phyloP scores from a whole-genome alignment of 805 yeast species.

The Clavispora carvajalis region DNA sequence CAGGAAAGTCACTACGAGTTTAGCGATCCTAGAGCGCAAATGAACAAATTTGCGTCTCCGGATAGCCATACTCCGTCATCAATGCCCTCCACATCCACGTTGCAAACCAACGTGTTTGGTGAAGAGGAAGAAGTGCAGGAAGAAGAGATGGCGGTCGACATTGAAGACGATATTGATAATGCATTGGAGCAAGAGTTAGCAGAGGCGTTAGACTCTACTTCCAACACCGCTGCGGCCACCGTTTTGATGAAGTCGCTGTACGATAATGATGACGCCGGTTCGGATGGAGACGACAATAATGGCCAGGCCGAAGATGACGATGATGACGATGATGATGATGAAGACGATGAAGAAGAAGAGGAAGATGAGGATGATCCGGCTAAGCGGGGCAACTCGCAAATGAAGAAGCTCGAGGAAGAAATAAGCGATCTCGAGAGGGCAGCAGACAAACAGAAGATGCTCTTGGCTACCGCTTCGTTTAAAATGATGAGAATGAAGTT shows the following conservation, averaged over 20 bases:
- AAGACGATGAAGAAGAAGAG: constrained; percentile 44
- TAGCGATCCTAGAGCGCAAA: constrained; percentile 45
- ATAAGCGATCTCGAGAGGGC: constrained; percentile 74
- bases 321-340: constrained; percentile 45
- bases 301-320: constrained; percentile 5
- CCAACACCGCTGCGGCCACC: constrained; percentile 15
- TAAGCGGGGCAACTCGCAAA: constrained; percentile 43
- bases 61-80: not conserved
- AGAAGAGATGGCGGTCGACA: constrained; percentile 30
- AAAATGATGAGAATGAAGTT: constrained; percentile 86
- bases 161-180: constrained; percentile 30
- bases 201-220: constrained; percentile 43
- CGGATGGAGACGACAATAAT: not conserved
- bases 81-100: not conserved
- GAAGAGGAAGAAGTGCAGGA: constrained; percentile 21
- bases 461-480: constrained; percentile 68
- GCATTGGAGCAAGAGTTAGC: constrained; percentile 55
- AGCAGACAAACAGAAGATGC: constrained; percentile 67
- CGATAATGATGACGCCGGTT: constrained; percentile 10
- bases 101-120: not conserved
- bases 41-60: constrained; percentile 1
- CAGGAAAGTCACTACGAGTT: constrained; percentile 75
- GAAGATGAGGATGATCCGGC: constrained; percentile 51
- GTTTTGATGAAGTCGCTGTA: constrained; percentile 16
- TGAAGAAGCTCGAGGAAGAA: constrained; percentile 76